These are phyloP conservation scores for Pelomyxa schiedti DNA, from an alignment of 78 protist species.

Conservation along the genomic window DNA sequence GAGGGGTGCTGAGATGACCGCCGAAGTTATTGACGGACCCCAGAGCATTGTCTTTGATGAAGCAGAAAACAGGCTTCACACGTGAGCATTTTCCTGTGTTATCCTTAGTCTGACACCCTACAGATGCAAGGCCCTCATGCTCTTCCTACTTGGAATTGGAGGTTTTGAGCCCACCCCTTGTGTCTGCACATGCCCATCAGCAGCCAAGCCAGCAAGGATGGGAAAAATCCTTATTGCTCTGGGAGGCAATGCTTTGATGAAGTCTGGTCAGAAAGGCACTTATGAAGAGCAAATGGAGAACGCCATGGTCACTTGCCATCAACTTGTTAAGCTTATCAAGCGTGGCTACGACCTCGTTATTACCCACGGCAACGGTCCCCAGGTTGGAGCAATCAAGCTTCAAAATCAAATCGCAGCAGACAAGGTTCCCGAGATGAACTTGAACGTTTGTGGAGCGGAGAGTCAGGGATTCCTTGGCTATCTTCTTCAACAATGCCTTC, in stretches of 20 bases:
- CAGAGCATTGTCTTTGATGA: slow-evolving; percentile 43
- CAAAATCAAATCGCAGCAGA: not conserved
- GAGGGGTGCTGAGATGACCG: slow-evolving; percentile 57
- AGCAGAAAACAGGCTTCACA: slow-evolving; percentile 67
- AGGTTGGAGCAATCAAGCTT: not conserved
- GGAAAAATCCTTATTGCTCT: not conserved
- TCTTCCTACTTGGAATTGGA: slow-evolving; percentile 7
- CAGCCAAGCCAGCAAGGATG: not conserved
- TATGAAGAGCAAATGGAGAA: not conserved
- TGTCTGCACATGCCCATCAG: no score
- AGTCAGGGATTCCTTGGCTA: slow-evolving; percentile 33
- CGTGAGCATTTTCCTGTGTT: no score
- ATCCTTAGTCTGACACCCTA: no score
- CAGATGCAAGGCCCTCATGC: slow-evolving; percentile 44
- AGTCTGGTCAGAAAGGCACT: not conserved
- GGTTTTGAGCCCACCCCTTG: not conserved
- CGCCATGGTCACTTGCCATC: not conserved
- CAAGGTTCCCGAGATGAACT: not conserved
- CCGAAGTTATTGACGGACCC: slow-evolving; percentile 66
- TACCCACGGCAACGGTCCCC: not conserved
- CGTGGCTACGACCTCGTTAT: not conserved
- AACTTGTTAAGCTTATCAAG: not conserved
- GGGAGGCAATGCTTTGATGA: not conserved
- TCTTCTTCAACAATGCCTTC: slow-evolving; percentile 12
- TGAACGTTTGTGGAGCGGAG: slow-evolving; percentile 18